phyloP scores from a whole-genome alignment of 176 grass and related monocot genomes.

The Oropetium thomaeum region DNA sequence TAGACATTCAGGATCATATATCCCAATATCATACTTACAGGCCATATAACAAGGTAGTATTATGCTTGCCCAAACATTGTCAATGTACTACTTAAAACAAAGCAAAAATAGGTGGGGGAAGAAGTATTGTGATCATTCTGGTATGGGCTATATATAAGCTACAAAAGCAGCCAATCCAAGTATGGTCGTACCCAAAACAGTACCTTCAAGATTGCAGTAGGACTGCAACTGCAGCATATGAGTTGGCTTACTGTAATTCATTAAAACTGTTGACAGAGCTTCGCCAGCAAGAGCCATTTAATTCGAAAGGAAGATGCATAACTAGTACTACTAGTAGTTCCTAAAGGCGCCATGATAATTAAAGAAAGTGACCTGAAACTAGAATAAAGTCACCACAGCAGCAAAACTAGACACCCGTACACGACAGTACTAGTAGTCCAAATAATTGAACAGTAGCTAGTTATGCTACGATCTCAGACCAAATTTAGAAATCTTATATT shows the following conservation, averaged over 20 bases:
- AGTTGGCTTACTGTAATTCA: not conserved
- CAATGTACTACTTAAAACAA: not conserved
- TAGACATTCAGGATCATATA: not conserved
- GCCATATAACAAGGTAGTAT: not conserved
- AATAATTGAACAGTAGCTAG: not conserved
- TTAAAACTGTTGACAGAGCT: not conserved
- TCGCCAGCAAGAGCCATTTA: not conserved
- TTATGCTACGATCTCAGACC: not conserved
- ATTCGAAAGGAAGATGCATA: not conserved
- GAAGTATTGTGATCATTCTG: not conserved
- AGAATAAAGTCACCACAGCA: slow-evolving; percentile 1
- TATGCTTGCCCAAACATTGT: not conserved
- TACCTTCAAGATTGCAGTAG: not conserved
- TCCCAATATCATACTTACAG: not conserved
- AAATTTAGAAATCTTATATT: not conserved
- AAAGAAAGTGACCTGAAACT: not conserved
- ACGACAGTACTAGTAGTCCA: not conserved
- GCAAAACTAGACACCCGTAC: not conserved
- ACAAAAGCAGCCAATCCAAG: slow-evolving; percentile 7
- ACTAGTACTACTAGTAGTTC: not conserved
- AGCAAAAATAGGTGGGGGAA: not conserved
- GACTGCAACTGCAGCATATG: not conserved
- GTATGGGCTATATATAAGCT: not conserved
- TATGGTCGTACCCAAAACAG: not conserved
- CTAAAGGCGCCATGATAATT: not conserved